phyloP scores from a whole-genome alignment of 177 flowering plant species.

The Vitis hybrid region DNA sequence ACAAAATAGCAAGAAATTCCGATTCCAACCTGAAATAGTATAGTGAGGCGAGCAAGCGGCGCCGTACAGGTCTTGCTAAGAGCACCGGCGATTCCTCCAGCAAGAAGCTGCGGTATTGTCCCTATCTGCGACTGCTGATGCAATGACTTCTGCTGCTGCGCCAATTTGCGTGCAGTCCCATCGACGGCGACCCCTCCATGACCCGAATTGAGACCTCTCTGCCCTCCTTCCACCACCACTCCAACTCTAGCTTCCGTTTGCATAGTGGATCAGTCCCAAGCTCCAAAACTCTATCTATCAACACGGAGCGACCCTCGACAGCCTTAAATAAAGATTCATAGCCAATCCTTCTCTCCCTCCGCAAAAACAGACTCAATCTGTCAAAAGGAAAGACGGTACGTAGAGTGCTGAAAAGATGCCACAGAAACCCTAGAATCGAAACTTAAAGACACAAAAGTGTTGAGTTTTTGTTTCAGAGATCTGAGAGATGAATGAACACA shows the following conservation, averaged over 20 bases:
- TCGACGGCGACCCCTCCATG: constrained; percentile 34
- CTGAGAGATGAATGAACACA: too few relatives aligned
- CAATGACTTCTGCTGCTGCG: constrained; percentile 28
- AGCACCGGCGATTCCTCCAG: constrained; percentile 97
- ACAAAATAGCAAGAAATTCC: neutral
- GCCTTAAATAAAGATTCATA: too few relatives aligned
- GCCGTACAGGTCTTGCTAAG: constrained; percentile 95
- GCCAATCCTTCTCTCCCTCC: too few relatives aligned
- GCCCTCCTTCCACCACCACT: constrained; percentile 52
- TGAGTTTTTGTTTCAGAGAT: too few relatives aligned
- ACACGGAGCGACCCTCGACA: too few relatives aligned
- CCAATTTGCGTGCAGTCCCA: constrained; percentile 36
- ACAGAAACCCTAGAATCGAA: too few relatives aligned
- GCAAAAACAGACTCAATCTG: too few relatives aligned
- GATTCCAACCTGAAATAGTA: constrained; percentile 78
- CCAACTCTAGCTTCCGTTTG: constrained; percentile 59
- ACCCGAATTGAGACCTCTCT: constrained; percentile 25
- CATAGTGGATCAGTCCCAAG: constrained; percentile 21
- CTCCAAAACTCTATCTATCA: too few relatives aligned
- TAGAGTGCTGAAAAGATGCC: too few relatives aligned
- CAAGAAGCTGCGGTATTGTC: constrained; percentile 72
- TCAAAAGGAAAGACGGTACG: too few relatives aligned
- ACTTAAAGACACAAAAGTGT: too few relatives aligned
- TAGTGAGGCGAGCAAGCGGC: constrained; percentile 91
- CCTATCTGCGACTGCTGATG: constrained; percentile 68